Conservation (phyloP, 805 yeast genomes). For the Vanderwaltozyma verrucispora region DNA sequence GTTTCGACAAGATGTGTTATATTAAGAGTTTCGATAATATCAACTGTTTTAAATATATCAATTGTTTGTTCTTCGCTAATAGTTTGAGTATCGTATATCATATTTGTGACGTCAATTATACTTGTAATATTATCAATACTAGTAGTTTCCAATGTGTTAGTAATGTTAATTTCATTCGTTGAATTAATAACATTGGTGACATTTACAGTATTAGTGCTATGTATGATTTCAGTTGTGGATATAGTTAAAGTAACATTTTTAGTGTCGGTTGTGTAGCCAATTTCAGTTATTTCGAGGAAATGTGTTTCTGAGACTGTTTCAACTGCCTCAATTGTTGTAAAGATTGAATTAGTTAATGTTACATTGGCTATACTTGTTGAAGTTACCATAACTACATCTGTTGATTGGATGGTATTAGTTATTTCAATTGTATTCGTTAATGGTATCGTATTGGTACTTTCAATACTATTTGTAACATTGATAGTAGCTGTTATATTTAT, state of each 20-base stretch:
- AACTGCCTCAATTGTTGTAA: no score
- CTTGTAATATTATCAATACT: background rate
- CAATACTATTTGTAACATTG: background rate
- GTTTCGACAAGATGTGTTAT: background rate
- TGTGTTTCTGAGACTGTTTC: no score
- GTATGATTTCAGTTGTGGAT: no score
- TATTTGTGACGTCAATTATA: slow-evolving; percentile 9
- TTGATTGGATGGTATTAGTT: background rate
- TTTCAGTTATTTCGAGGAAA: no score
- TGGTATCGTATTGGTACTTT: background rate
- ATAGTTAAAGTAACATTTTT: no score
- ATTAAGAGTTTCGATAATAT: no score
- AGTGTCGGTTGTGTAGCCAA: no score
- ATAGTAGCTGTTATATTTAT: background rate
- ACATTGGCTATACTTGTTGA: no score
- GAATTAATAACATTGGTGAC: background rate
- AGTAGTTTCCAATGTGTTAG: background rate
- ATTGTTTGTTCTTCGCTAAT: slow-evolving; percentile 13
- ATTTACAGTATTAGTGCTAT: no score
- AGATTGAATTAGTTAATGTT: no score
- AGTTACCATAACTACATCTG: background rate
- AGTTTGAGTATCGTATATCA: slow-evolving; percentile 21
- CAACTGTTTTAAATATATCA: slow-evolving; percentile 6
- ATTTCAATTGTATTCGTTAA: no score
- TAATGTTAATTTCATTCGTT: background rate